A percentile compares a stretch with the other conserved stretches of the same genome.
Evolutionary conservation across 2,329 filamentous ascomycete species (phyloP).

Genomic region (Pseudogymnoascus sp.): DNA sequence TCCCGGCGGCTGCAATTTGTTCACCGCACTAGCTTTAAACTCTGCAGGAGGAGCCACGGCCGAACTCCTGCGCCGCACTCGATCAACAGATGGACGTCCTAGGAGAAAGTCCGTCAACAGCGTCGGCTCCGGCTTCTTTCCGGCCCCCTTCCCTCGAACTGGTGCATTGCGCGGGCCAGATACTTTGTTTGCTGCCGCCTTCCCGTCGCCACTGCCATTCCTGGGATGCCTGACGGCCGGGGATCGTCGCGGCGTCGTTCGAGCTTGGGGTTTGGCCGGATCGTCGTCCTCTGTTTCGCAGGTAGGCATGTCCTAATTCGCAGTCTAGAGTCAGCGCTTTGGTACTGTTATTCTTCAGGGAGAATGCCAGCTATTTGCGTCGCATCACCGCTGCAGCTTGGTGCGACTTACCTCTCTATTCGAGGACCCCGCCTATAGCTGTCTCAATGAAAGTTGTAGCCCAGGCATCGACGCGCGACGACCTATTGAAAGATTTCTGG

Average conservation of each 20-base stretch:
- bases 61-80: constrained; percentile 50
- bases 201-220: constrained; percentile 19
- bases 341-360: background rate
- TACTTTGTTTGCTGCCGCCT: constrained; percentile 17
- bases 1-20: constrained; percentile 54
- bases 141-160: constrained; percentile 17
- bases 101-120: constrained; percentile 52
- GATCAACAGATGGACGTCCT: constrained; percentile 50
- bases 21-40: constrained; percentile 45
- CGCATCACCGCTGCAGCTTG: background rate
- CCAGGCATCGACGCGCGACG: background rate
- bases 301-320: constrained; percentile 11
- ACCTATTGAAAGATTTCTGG: background rate
- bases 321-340: background rate
- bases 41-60: constrained; percentile 44
- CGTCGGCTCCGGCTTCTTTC: constrained; percentile 36
- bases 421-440: background rate
- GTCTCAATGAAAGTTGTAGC: background rate
- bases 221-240: constrained; percentile 17
- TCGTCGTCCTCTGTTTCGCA: constrained; percentile 8
- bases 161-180: constrained; percentile 24
- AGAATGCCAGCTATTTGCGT: background rate
- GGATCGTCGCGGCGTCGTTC: constrained; percentile 15
- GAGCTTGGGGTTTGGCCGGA: constrained; percentile 12
- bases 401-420: constrained; percentile 4